Conservation (phyloP, 1,284 basidiomycete genomes). For the Erythrobasidium hasegawianum region DNA sequence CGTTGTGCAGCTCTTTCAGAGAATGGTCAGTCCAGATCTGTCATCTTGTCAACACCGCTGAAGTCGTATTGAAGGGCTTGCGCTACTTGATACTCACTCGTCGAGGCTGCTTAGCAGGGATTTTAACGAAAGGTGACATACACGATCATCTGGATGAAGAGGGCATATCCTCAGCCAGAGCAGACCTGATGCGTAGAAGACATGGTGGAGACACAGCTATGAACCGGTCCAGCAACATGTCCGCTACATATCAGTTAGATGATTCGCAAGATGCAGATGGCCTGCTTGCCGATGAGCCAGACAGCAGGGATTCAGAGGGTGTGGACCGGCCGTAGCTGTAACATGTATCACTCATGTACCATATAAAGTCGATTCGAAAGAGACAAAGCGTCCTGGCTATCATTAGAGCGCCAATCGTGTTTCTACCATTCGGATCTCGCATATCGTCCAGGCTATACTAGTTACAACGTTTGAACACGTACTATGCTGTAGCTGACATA, state of each 20-base stretch:
- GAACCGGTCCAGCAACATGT: too few relatives aligned
- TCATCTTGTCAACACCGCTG: too few relatives aligned
- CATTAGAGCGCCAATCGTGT: too few relatives aligned
- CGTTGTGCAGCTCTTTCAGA: conserved; percentile 44
- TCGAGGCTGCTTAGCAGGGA: conserved; percentile 19
- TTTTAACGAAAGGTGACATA: conserved; percentile 31
- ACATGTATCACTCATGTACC: too few relatives aligned
- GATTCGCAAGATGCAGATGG: neutral
- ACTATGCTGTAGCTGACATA: neutral
- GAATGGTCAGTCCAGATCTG: conserved; percentile 37
- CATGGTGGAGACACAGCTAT: neutral
- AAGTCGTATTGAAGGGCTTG: conserved; percentile 3
- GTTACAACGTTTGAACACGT: too few relatives aligned
- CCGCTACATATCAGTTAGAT: neutral
- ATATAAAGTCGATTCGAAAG: too few relatives aligned
- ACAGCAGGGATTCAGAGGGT: neutral
- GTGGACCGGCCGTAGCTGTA: neutral
- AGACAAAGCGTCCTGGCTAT: too few relatives aligned
- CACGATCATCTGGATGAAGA: conserved; percentile 16
- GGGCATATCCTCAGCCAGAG: conserved; percentile 2
- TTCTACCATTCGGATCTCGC: too few relatives aligned
- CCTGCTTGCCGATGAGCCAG: neutral
- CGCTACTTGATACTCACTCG: conserved; percentile 19
- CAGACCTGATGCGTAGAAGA: conserved; percentile 15
- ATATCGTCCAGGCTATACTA: too few relatives aligned